Base-by-base conservation (phyloP, 176 grass and related monocot species). In the Triticum timopheevii region DNA sequence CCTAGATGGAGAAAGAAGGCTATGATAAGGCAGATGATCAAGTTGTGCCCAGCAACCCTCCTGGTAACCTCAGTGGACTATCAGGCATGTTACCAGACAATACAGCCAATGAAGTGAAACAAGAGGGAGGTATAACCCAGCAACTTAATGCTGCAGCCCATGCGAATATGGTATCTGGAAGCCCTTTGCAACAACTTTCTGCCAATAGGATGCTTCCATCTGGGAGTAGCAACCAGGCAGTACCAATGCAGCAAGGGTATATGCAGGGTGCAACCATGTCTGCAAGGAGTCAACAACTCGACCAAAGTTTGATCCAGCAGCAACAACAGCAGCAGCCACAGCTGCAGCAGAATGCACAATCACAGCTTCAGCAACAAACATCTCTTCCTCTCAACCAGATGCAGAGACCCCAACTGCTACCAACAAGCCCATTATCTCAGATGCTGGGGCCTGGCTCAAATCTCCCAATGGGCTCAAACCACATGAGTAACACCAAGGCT, bases 1-100 rank as follows among this genome's bases (percentile, higher is more conserved):
- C 33, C 24, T 80, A 99, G 97, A 99, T 99, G 97, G 91, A 89
- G 72, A 79, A 25, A 74, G 90, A 94, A 84, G 97, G 97, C 61
- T 87, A 93, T 87, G 76, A 78, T 27, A 99, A 88, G 81, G 73
- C 78, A 84, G 94, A 99, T 0, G 94, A 96, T 83, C 85, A 93
- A 79, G 69, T 98, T 77, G 33, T 84, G 66, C 90, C 81, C 47
- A 82, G 78, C 70, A 86, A 79, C 79, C 71, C 90, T 54, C 69
- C 86, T 63, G 70, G 80, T 86, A 94, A 86, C 81, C 34, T 87
- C 13, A 78, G 44, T 39, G 78, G 71, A 80, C 81, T 88, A 83
- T 77, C 90, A 33, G 87, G 86, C 76, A 82, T 90, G 72, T 82
- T 84, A 50, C 80, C 94, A 69, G 94, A 96, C 71, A 90, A 86